Evolutionary conservation across 805 yeast genomes (phyloP), one percentile per base, ranked within the genome.

Genomic region (Monosporozyma aquatica): DNA sequence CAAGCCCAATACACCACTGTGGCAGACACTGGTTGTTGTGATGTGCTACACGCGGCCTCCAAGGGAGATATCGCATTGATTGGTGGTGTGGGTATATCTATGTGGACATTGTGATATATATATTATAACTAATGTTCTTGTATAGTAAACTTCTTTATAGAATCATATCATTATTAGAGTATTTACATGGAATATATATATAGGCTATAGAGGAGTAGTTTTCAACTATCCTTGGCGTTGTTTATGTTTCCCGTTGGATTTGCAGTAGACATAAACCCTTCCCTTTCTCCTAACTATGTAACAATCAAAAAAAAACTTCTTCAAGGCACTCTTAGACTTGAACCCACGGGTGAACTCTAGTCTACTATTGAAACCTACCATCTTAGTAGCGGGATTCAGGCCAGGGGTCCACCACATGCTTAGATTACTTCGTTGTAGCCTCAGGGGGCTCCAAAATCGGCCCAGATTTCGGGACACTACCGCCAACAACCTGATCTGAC

Each of bases 251-350:
- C 87, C 87, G 61, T 89, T 86, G 38, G 92, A 72, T 63, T 89
- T 92, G 72, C 98, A 90, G 60, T 85, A 81, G 30, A 92, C 95
- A 51, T 86, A 87, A 10, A 89, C 90, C 56, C 92, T 74, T 33
- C 98, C 98, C 67, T 89, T 92, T 65, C 97, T 82, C 66, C 94
- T 82, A 9, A 92, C 96, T 65, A 86, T 76, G 53, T 82, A 83
- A 63, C 98, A 92, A 61, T 86, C 92, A 29, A 81, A 72, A 64
- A 98, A 92, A 66, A 86, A 82, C 70, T 85, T 92, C 70, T 89
- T 89, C 43, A 92, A 95, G 1, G 97, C 76, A 5, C 97, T 79
- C 64, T 90, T 80, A 37, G 87, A 95, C 63, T 90, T 90, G 74
- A 90, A 87, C 3, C 87, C 80, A 64, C 97, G 77, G 5, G 66